Base-by-base conservation (phyloP, 257 asterid species). In the Plantago major region DNA sequence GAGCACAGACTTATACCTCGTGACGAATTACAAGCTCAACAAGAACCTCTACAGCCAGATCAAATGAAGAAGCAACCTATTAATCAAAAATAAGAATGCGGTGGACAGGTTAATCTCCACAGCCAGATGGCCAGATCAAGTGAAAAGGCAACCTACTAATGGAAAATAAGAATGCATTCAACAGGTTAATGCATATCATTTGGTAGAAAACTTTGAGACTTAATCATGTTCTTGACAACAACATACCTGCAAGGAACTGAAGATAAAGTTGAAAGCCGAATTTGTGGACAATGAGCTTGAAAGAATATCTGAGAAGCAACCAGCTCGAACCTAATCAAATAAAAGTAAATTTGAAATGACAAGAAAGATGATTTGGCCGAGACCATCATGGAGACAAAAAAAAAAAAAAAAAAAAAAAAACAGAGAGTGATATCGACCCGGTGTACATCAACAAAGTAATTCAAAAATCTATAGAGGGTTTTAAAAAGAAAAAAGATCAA, bases 1-100 rank as follows among this genome's bases (percentile, higher is more conserved):
- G 49, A 68, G 74, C 74, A 38, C 55, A 44, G 43, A 55, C 45
- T 55, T 67, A 58, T 89, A 89, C 97, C 95, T 89, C 95, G 61
- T 89, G 85, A 45, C 85, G 88, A 76, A 79, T 80, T 73, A 86
- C 81, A 60, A 86, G 88, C 80, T 89, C 97, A 60, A 84, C 72
- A 47, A 89, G 90, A 79, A 84, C 84, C 78, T 89, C 97, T 58
- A 89, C 50, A 63, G 94, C 89, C 84, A 89, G 76, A 67, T 83
- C 95, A 80, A 86, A 89, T 48, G 86, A 78, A 64, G 94, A 80
- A 10, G 79, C 71, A 61, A 66, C 97, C 97, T 89, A 71, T 53
- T 64, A 63, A 62, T 19, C 58, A 12, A 8, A 42, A 52, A 42
- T 17, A 53, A 22, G 26, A 22, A 22, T 22, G 26, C 26, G 2